phyloP scores from a whole-genome alignment of 2,329 filamentous ascomycete genomes.

The Epichloe festucae region DNA sequence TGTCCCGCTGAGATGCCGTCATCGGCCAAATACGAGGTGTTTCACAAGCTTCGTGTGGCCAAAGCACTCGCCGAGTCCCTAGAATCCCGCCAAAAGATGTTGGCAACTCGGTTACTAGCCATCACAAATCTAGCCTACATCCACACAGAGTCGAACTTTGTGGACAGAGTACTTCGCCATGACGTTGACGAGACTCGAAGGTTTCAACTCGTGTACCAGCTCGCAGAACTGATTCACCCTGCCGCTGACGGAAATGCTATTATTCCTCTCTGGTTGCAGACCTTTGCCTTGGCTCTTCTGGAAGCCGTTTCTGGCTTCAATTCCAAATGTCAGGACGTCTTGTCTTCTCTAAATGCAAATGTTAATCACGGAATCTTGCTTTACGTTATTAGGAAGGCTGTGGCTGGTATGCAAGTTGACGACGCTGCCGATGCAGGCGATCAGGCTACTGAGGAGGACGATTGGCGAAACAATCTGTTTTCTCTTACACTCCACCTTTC shows the following conservation, averaged over 20 bases:
- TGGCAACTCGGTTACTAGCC: slow-evolving; percentile 72
- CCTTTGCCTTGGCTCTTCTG: slow-evolving; percentile 65
- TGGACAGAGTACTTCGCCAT: slow-evolving; percentile 72
- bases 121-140: slow-evolving; percentile 88
- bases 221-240: slow-evolving; percentile 83
- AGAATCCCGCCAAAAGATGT: slow-evolving; percentile 57
- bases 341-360: slow-evolving; percentile 83
- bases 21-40: slow-evolving; percentile 66
- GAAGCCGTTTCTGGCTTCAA: slow-evolving; percentile 77
- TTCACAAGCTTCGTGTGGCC: slow-evolving; percentile 73
- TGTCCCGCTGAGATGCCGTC: slow-evolving; percentile 54
- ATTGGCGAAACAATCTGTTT: slow-evolving; percentile 85
- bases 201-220: slow-evolving; percentile 81
- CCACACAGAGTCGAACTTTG: slow-evolving; percentile 67
- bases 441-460: slow-evolving; percentile 56
- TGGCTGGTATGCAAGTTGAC: slow-evolving; percentile 61
- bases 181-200: slow-evolving; percentile 82
- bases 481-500: slow-evolving; percentile 75
- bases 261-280: slow-evolving; percentile 67
- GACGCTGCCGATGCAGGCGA: slow-evolving; percentile 39
- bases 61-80: slow-evolving; percentile 59
- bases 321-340: slow-evolving; percentile 65
- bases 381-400: slow-evolving; percentile 82
- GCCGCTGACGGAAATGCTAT: slow-evolving; percentile 53
- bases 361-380: slow-evolving; percentile 93